phyloP scores from a whole-genome alignment of 441 rosid species.

The Omphalea diandra region DNA sequence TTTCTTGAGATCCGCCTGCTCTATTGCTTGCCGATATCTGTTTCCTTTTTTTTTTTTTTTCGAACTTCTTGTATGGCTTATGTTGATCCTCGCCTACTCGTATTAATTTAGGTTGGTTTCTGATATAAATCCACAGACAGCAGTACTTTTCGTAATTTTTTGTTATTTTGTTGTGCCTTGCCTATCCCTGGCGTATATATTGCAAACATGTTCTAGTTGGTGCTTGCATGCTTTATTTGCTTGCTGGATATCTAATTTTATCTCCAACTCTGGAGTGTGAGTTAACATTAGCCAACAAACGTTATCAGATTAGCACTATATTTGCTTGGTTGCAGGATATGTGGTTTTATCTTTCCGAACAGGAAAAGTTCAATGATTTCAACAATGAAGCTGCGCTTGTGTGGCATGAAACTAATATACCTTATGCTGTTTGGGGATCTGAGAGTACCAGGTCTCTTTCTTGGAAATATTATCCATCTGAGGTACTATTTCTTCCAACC shows the following conservation, averaged over 20 bases:
- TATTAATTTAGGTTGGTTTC: background rate
- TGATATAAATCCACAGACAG: too few relatives aligned
- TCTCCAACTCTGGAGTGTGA: too few relatives aligned
- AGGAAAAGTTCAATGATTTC: constrained; percentile 66
- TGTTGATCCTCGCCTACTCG: background rate
- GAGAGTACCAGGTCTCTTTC: constrained; percentile 72
- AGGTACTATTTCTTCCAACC: constrained; percentile 48
- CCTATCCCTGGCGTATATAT: too few relatives aligned
- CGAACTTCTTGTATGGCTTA: background rate
- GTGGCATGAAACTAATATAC: constrained; percentile 95
- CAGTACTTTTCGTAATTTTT: too few relatives aligned
- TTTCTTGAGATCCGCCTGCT: background rate
- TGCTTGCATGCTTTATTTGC: too few relatives aligned
- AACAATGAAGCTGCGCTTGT: constrained; percentile 66
- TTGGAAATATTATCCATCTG: constrained; percentile 61
- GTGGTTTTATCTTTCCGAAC: constrained; percentile 90
- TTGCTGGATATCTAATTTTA: too few relatives aligned
- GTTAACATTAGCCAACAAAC: too few relatives aligned
- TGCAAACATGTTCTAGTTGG: constrained; percentile 7
- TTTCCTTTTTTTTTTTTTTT: too few relatives aligned
- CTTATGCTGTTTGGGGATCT: constrained; percentile 88
- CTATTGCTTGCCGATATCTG: background rate
- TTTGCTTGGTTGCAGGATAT: constrained; percentile 71
- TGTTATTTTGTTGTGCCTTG: too few relatives aligned
- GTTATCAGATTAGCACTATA: constrained; percentile 1